Conservation (phyloP, 768 basidiomycete genomes). For the Suillus decipiens region DNA sequence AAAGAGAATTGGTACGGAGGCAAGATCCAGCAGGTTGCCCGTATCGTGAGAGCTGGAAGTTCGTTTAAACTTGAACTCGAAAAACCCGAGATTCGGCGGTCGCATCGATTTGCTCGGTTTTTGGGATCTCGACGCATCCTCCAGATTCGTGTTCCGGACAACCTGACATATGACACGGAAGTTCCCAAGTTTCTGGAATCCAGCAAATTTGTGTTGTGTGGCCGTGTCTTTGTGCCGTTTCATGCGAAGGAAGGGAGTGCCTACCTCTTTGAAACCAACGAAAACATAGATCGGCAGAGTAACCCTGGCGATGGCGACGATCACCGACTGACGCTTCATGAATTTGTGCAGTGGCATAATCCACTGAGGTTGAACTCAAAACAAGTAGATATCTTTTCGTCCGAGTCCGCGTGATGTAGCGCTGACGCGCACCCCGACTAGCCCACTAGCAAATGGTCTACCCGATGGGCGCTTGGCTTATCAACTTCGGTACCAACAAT, state of each 20-base stretch:
- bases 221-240: slow-evolving; percentile 63
- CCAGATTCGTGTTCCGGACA: slow-evolving; percentile 51
- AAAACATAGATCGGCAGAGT: slow-evolving; percentile 45
- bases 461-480: slow-evolving; percentile 63
- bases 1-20: slow-evolving; percentile 68
- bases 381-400: slow-evolving; percentile 48
- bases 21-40: slow-evolving; percentile 58
- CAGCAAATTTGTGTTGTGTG: slow-evolving; percentile 62
- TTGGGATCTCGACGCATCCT: slow-evolving; percentile 66
- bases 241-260: slow-evolving; percentile 61
- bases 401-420: background rate
- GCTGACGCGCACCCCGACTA: slow-evolving; percentile 26
- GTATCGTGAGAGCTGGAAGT: slow-evolving; percentile 31
- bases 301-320: slow-evolving; percentile 47
- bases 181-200: slow-evolving; percentile 37
- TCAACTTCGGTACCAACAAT: slow-evolving; percentile 68
- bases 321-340: slow-evolving; percentile 44
- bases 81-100: slow-evolving; percentile 57
- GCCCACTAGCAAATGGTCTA: slow-evolving; percentile 68
- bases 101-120: slow-evolving; percentile 64
- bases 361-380: slow-evolving; percentile 49
- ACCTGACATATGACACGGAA: slow-evolving; percentile 30
- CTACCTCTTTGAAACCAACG: slow-evolving; percentile 61
- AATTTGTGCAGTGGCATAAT: slow-evolving; percentile 68
- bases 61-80: slow-evolving; percentile 48